Evolutionary conservation across 2,329 filamentous ascomycete genomes (phyloP), one percentile per base, ranked within the genome.

Genomic region (Thielaviopsis punctulata): DNA sequence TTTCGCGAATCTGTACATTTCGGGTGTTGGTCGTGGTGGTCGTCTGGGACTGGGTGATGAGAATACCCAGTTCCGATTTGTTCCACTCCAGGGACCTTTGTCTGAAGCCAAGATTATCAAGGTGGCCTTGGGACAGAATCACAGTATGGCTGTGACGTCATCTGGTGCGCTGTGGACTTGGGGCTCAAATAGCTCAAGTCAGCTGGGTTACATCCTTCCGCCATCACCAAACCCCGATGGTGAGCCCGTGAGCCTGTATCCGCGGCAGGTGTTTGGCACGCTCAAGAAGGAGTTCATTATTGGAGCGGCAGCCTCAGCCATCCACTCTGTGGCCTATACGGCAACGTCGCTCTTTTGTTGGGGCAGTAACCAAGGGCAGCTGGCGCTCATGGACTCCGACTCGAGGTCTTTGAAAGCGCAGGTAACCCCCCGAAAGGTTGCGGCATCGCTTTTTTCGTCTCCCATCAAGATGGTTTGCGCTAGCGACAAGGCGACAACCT

Each of bases 301-400:
- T 21, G 92, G 92, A 0, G 77, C 89, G 52, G 88, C 92, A 1
- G 90, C 92, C 6, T 96, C 92, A 1, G 74, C 86, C 0, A 80
- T 94, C 39, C 92, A 98, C 66, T 96, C 92, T 0, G 89, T 93
- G 2, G 86, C 87, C 0, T 84, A 92, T 61, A 95, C 87, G 0
- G 73, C 76, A 1, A 78, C 79, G 0, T 86, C 86, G 1, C 68
- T 98, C 1, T 98, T 86, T 62, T 94, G 87, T 2, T 98, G 94
- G 73, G 92, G 92, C 21, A 93, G 92, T 60, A 98, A 96, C 60
- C 80, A 88, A 59, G 92, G 92, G 1, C 92, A 98, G 64, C 75
- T 98, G 46, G 92, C 88, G 4, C 74, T 98, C 51, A 88, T 95
- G 68, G 92, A 95, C 63, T 90, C 92, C 0, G 90, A 96, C 66